These are phyloP conservation scores for Stramenopiles sp. DNA, from an alignment of 352 stramenopile genomes.

Conservation along the genomic window DNA sequence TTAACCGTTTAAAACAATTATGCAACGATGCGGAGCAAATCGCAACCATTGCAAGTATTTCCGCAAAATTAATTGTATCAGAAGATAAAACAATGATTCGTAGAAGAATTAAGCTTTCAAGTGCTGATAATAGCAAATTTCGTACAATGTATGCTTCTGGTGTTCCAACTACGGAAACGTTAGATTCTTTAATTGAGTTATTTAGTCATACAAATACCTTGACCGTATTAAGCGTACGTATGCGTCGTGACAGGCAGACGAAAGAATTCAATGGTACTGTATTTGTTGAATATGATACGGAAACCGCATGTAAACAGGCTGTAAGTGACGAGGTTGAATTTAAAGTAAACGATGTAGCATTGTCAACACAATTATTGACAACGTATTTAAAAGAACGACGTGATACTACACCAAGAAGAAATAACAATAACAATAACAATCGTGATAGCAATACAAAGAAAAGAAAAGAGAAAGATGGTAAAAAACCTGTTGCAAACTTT, in stretches of 20 bases:
- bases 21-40: slow-evolving; percentile 45
- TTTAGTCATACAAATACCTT: not conserved
- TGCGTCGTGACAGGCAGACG: not conserved
- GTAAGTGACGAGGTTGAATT: not conserved
- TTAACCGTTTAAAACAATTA: slow-evolving; percentile 65
- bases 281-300: slow-evolving; percentile 2
- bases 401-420: not conserved
- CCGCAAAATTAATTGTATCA: slow-evolving; percentile 10
- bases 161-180: slow-evolving; percentile 9
- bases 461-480: not conserved
- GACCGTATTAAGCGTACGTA: not conserved
- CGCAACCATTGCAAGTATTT: slow-evolving; percentile 15
- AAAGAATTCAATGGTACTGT: not conserved
- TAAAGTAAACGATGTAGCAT: not conserved
- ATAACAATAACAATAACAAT: not conserved
- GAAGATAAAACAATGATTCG: slow-evolving; percentile 7
- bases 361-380: not conserved
- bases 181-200: slow-evolving; percentile 9
- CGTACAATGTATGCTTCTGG: slow-evolving; percentile 14
- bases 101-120: not conserved
- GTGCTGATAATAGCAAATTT: slow-evolving; percentile 4
- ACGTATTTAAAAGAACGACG: not conserved
- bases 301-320: not conserved
- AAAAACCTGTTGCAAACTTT: not conserved
- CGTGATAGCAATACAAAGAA: not conserved